Base-by-base conservation (phyloP, 176 grass and related monocot genomes). In the Canna indica region DNA sequence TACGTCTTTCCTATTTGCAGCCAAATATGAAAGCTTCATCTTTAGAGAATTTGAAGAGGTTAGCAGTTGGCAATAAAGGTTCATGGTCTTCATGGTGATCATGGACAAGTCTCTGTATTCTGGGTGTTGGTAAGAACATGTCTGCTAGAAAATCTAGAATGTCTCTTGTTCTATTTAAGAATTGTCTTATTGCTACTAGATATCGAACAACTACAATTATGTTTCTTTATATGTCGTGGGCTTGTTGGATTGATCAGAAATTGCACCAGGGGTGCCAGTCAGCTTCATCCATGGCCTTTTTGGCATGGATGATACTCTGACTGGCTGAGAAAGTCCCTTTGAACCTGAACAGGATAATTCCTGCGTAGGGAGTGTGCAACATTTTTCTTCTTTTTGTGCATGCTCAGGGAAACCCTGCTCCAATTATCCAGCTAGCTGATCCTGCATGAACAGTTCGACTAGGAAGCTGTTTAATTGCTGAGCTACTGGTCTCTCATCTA, bases 281-380 rank as follows among this genome's bases (percentile, higher is more conserved):
- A 69, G 83, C 81, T 80, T 68, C 78, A 50, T 85, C 74, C 81
- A 11, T 77, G 65, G 77, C 76, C 36, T 7, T 33, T 36, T 36
- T 65, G 26, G 78, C 75, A 72, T 58, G 68, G 76, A 84, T 85
- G 72, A 68, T 61, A 80, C 80, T 59, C 78, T 78, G 70, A 82
- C 80, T 69, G 93, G 93, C 86, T 92, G 88, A 97, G 93, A 97
- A 97, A 97, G 88, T 92, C 88, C 93, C 93, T 97, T 92, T 83
- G 93, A 97, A 97, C 93, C 93, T 92, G 88, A 87, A 83, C 88
- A 97, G 93, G 88, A 87, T 90, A 92, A 97, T 97, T 81, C 93
- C 88, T 92, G 93, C 93, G 88, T 78, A 92, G 86, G 93, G 93
- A 97, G 93, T 72, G 93, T 97, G 93, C 93, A 85, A 57, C 87